Evolutionary conservation across 1,139 yeast species (phyloP).

Genomic region (Kluyveromyces marxianus): DNA sequence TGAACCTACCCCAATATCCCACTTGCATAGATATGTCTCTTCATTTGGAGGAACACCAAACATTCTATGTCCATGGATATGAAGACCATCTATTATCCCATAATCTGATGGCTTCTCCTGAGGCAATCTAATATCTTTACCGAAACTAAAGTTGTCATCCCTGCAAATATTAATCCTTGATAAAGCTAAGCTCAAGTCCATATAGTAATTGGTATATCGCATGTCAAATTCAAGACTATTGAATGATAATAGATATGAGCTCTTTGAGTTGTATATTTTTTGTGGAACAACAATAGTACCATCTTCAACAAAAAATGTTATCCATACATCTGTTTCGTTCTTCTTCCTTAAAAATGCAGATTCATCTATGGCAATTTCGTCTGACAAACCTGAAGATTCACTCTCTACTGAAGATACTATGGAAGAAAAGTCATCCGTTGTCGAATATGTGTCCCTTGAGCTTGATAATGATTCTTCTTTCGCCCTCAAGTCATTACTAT

Average conservation of each 20-base stretch:
- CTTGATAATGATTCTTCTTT: neutral
- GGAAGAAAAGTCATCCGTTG: too few species aligned
- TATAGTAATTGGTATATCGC: slow-evolving; percentile 83
- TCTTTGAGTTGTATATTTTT: slow-evolving; percentile 56
- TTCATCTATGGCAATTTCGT: slow-evolving; percentile 16
- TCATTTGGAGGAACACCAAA: slow-evolving; percentile 88
- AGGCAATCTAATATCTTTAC: neutral
- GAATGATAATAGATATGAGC: slow-evolving; percentile 58
- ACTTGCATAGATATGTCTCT: slow-evolving; percentile 80
- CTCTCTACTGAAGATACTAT: too few species aligned
- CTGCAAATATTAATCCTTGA: slow-evolving; percentile 11
- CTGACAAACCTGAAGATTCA: too few species aligned
- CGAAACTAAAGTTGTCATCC: slow-evolving; percentile 1
- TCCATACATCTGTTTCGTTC: slow-evolving; percentile 70
- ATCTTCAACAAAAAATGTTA: slow-evolving; percentile 59
- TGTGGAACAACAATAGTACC: slow-evolving; percentile 72
- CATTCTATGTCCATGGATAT: slow-evolving; percentile 80
- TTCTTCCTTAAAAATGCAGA: slow-evolving; percentile 41
- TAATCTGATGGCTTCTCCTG: slow-evolving; percentile 27
- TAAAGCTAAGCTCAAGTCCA: slow-evolving; percentile 59
- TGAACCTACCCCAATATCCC: slow-evolving; percentile 72
- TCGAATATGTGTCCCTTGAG: too few species aligned
- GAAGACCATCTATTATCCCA: slow-evolving; percentile 38
- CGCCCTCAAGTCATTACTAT: slow-evolving; percentile 31
- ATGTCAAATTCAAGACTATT: slow-evolving; percentile 67